Evolutionary conservation across 2,329 filamentous ascomycete species (phyloP), one percentile per base, ranked within the genome.

Genomic region (Fusarium mundagurra): DNA sequence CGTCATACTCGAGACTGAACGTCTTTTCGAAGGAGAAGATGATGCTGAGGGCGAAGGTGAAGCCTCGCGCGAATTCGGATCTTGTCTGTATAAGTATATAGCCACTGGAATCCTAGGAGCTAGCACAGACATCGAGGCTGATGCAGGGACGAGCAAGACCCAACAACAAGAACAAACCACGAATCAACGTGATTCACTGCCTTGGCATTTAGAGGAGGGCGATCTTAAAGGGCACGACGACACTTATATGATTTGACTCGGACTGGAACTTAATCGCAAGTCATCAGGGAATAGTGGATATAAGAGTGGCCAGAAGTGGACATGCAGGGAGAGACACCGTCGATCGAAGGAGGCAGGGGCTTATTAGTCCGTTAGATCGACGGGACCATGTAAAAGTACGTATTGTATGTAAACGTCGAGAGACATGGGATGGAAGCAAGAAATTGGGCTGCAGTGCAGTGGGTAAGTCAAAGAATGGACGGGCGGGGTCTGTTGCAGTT

Each of bases 1-100:
- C 61, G 79, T 84, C 83, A 84, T 85, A 66, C 80, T 83, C 53
- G 80, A 80, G 33, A 84, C 83, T 44, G 82, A 83, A 60, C 81
- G 79, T 73, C 80, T 76, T 67, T 77, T 79, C 44, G 69, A 68
- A 38, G 74, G 61, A 36, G 72, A 72, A 27, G 76, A 67, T 24
- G 67, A 62, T 43, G 69, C 68, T 45, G 69, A 75, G 64, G 33
- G 71, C 64, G 69, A 61, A 61, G 27, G 39, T n/a, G n/a, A 58
- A n/a, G 27, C 44, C 20, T 76, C 50, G 45, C 36, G 58, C 38
- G 54, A 58, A 31, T 41, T 65, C 44, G 71, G 74, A 50, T 76
- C 76, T 76, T 76, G 59, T 62, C 73, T 69, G 67, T 74, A 69
- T 72, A 77, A 74, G 73, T 76, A 78, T 68, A 78, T 75, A 41